phyloP scores from a whole-genome alignment of 345 rosid species.

The Citrus australasica region DNA sequence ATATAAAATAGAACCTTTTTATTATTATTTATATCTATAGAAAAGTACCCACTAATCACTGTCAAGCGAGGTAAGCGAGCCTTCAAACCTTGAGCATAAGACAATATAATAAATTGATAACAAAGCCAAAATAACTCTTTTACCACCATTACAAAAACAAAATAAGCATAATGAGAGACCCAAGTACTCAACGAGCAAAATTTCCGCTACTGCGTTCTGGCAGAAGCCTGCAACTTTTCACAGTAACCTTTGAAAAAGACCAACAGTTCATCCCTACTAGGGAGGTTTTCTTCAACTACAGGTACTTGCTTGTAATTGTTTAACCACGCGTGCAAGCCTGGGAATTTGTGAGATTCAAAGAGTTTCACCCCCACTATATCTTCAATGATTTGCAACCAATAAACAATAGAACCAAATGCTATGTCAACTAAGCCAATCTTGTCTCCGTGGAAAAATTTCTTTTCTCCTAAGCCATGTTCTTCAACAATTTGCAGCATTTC shows the following conservation, averaged over 20 bases:
- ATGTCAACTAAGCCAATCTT: constrained; percentile 2
- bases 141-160: too few relatives aligned
- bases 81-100: not conserved
- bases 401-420: not conserved
- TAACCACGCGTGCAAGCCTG: not conserved
- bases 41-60: too few relatives aligned
- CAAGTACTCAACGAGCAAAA: not conserved
- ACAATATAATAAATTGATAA: too few relatives aligned
- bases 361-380: not conserved
- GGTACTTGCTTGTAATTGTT: not conserved
- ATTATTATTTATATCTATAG: too few relatives aligned
- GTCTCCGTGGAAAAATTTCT: not conserved
- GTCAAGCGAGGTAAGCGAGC: too few relatives aligned
- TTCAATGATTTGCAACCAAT: not conserved
- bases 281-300: not conserved
- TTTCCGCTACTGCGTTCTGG: not conserved
- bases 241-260: not conserved
- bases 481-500: constrained; percentile 2
- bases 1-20: rapidly evolving
- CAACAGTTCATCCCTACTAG: not conserved
- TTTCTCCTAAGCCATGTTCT: not conserved
- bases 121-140: not conserved
- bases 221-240: not conserved
- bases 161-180: not conserved
- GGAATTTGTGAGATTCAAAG: not conserved